Conservation (phyloP, 768 basidiomycete genomes). For the Tricholomella constricta region DNA sequence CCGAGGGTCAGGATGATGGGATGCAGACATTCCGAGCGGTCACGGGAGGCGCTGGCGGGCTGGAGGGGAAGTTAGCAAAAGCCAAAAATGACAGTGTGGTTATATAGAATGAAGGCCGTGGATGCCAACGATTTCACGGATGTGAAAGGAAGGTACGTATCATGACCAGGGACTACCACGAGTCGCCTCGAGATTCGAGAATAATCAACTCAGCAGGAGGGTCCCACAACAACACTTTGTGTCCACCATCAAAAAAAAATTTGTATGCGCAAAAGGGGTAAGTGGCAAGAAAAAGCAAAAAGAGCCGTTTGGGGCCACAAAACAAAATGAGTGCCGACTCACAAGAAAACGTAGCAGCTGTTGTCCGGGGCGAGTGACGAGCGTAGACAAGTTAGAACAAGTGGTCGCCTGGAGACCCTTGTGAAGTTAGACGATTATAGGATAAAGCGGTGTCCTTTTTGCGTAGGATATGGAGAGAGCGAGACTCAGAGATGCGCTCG, state of each 20-base stretch:
- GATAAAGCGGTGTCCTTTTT: not conserved
- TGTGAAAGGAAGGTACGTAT: not conserved
- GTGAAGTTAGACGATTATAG: slow-evolving; percentile 1
- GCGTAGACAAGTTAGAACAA: slow-evolving; percentile 1
- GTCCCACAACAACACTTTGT: not conserved
- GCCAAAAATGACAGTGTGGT: slow-evolving; percentile 12
- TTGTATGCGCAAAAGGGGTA: slow-evolving; percentile 6
- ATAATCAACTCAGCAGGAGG: not conserved
- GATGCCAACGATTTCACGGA: not conserved
- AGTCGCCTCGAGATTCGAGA: not conserved
- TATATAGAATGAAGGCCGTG: slow-evolving; percentile 15
- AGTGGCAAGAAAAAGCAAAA: not conserved
- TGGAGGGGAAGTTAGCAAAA: slow-evolving; percentile 15
- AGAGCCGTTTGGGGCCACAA: not conserved
- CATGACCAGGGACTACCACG: not conserved
- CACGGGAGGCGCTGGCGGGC: slow-evolving; percentile 8
- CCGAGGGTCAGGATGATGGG: slow-evolving; percentile 18
- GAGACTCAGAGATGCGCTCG: not conserved
- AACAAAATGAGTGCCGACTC: not conserved
- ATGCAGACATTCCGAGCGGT: slow-evolving; percentile 18
- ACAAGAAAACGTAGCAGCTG: not conserved
- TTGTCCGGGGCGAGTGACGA: not conserved
- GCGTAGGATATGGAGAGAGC: not conserved
- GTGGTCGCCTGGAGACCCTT: slow-evolving; percentile 3
- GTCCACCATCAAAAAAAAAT: slow-evolving; percentile 16